Percentiles rank a stretch among this genome's conserved stretches.
Conservation (phyloP, 2,329 filamentous ascomycete species). For the Trichoderma arundinaceum region DNA sequence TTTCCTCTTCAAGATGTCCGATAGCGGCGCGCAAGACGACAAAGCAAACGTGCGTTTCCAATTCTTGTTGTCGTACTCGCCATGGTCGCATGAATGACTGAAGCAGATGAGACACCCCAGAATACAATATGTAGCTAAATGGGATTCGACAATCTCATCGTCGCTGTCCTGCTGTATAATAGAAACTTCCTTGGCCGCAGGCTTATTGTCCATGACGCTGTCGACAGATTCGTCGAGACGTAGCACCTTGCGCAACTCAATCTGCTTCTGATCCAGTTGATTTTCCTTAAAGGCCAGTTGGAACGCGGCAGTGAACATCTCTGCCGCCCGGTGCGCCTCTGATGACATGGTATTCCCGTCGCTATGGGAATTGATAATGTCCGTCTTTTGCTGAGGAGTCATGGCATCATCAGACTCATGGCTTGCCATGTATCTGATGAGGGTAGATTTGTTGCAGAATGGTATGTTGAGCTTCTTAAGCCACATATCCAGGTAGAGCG, state of each 20-base stretch:
- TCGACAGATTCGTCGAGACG: conserved; percentile 61
- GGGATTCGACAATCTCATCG: conserved; percentile 52
- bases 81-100: conserved; percentile 66
- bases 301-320: conserved; percentile 63
- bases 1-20: conserved; percentile 42
- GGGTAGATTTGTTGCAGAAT: conserved; percentile 57
- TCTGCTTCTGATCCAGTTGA: conserved; percentile 44
- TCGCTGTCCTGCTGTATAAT: conserved; percentile 45
- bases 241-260: conserved; percentile 59
- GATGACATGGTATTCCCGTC: conserved; percentile 49
- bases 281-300: conserved; percentile 57
- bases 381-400: conserved; percentile 61
- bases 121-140: conserved; percentile 60
- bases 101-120: conserved; percentile 65
- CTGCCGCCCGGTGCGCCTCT: conserved; percentile 50
- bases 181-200: conserved; percentile 54
- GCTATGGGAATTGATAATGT: conserved; percentile 55
- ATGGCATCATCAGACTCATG: conserved; percentile 55
- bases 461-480: conserved; percentile 56
- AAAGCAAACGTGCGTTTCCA: conserved; percentile 61
- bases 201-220: conserved; percentile 59
- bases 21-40: conserved; percentile 41
- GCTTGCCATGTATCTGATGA: conserved; percentile 60
- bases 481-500: conserved; percentile 62
- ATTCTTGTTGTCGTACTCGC: conserved; percentile 61